Evolutionary conservation across 345 rosid genomes (phyloP).

Genomic region (Combretum micranthum): DNA sequence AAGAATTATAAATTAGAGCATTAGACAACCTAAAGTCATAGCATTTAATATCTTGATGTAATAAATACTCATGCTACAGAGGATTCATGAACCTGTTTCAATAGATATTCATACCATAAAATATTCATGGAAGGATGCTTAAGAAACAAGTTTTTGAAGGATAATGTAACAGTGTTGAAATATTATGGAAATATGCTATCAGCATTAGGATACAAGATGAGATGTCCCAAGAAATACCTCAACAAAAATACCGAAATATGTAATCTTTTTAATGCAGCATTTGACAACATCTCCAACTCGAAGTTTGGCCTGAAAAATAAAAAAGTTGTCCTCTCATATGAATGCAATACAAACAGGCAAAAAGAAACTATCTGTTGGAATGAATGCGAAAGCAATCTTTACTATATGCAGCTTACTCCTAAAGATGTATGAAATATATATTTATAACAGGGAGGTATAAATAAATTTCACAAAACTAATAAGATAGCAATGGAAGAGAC

Average conservation of each 20-base stretch:
- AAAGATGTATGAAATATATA: background rate
- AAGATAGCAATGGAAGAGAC: too few species aligned
- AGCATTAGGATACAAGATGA: background rate
- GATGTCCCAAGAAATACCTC: slow-evolving; percentile 42
- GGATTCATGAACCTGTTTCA: too few species aligned
- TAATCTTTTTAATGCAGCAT: slow-evolving; percentile 78
- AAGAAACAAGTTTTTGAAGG: too few species aligned
- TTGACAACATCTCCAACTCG: slow-evolving; percentile 85
- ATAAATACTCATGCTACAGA: too few species aligned
- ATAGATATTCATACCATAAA: too few species aligned
- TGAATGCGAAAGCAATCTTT: slow-evolving; percentile 6
- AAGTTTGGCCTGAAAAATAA: slow-evolving; percentile 64
- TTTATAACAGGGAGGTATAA: background rate
- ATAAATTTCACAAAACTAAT: too few species aligned
- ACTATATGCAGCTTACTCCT: background rate
- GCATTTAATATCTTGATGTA: too few species aligned
- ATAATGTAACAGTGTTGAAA: background rate
- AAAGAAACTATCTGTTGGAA: background rate
- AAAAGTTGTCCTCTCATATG: slow-evolving; percentile 2
- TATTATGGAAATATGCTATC: too few species aligned
- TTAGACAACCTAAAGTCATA: background rate
- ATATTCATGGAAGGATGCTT: too few species aligned
- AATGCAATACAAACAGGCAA: background rate
- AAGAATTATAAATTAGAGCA: too few species aligned
- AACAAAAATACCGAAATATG: slow-evolving; percentile 88